These are phyloP conservation scores for Thozetella sp. DNA, from an alignment of 495 filamentous ascomycete genomes.

Conservation along the genomic window DNA sequence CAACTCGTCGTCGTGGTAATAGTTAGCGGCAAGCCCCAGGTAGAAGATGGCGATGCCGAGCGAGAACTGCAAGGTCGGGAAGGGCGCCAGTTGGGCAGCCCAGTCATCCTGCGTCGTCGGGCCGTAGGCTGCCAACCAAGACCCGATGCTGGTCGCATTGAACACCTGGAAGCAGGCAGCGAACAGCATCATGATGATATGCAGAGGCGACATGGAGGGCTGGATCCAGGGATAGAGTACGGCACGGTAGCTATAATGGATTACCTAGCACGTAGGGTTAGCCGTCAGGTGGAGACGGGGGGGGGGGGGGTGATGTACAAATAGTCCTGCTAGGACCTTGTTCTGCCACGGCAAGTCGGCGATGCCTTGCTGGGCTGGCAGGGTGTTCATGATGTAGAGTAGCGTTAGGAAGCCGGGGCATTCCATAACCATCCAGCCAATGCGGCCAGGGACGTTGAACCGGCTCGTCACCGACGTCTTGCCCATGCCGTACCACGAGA, in stretches of 20 bases:
- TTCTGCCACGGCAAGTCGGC: slow-evolving; percentile 65
- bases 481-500: slow-evolving; percentile 72
- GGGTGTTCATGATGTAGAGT: slow-evolving; percentile 71
- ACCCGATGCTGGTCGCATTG: slow-evolving; percentile 76
- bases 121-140: slow-evolving; percentile 81
- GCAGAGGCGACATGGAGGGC: slow-evolving; percentile 89
- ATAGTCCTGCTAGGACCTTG: slow-evolving; percentile 65
- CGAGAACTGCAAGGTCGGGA: slow-evolving; percentile 39
- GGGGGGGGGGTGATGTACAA: slow-evolving; percentile 39
- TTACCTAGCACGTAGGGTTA: slow-evolving; percentile 31
- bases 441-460: slow-evolving; percentile 86
- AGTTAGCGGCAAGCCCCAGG: slow-evolving; percentile 76
- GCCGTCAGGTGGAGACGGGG: background rate
- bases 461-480: slow-evolving; percentile 77
- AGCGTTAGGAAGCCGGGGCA: slow-evolving; percentile 73
- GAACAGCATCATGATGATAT: slow-evolving; percentile 58
- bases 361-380: slow-evolving; percentile 56
- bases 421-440: slow-evolving; percentile 90
- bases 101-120: slow-evolving; percentile 61
- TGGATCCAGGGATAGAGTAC: slow-evolving; percentile 79
- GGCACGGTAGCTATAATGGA: slow-evolving; percentile 90
- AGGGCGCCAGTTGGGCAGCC: slow-evolving; percentile 38
- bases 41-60: slow-evolving; percentile 51
- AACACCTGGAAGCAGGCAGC: slow-evolving; percentile 74
- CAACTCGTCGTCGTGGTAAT: slow-evolving; percentile 79